Evolutionary conservation across 306 rosid species (phyloP).

Genomic region (cucumber (Cucumis sativus)): DNA sequence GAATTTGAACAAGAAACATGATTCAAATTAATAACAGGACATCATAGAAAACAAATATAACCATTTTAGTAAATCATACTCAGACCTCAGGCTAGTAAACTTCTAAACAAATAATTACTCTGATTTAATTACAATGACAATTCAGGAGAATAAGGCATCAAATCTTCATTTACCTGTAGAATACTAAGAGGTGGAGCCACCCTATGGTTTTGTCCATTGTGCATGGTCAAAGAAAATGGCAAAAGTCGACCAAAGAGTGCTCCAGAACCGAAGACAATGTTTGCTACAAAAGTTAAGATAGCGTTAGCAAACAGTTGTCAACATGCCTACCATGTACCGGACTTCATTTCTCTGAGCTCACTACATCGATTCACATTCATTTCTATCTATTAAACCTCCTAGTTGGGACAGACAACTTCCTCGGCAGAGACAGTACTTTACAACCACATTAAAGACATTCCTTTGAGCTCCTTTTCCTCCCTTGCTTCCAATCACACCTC

Average conservation of each 20-base stretch:
- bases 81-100: not conserved
- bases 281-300: constrained; percentile 45
- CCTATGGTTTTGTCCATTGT: constrained; percentile 28
- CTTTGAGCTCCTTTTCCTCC: not conserved
- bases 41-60: not conserved
- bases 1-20: not conserved
- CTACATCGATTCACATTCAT: not conserved
- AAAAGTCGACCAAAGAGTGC: constrained; percentile 61
- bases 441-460: not conserved
- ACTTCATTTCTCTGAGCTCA: not conserved
- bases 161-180: constrained; percentile 44
- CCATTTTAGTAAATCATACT: not conserved
- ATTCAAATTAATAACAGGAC: not conserved
- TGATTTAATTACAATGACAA: constrained; percentile 7
- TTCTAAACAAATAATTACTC: not conserved
- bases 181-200: constrained; percentile 40
- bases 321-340: not conserved
- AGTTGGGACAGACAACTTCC: not conserved
- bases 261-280: constrained; percentile 54
- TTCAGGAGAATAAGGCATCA: constrained; percentile 1
- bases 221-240: constrained; percentile 27
- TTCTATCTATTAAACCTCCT: not conserved
- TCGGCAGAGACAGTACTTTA: not conserved
- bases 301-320: not conserved
- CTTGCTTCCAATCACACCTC: not conserved